Conservation (phyloP, 192 early-diverging fungal genomes). For the Ramicandelaber brevisporus region DNA sequence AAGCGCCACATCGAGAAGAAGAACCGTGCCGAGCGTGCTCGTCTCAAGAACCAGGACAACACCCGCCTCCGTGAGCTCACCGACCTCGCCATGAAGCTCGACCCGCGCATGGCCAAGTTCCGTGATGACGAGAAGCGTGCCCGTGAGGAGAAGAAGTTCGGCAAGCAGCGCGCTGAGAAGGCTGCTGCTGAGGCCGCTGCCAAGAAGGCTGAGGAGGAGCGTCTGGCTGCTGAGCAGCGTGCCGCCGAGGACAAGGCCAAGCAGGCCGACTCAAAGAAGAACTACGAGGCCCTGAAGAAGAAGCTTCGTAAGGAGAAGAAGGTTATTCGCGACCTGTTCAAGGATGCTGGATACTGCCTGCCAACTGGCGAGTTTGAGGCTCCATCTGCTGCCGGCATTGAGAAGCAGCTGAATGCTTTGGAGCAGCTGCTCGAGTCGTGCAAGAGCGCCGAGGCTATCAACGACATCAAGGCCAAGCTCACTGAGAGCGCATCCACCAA, state of each 20-base stretch:
- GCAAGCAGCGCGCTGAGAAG: slow-evolving; percentile 43
- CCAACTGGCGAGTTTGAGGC: slow-evolving; percentile 17
- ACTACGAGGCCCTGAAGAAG: slow-evolving; percentile 70
- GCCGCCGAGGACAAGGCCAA: slow-evolving; percentile 30
- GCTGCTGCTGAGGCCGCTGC: slow-evolving; percentile 17
- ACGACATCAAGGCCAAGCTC: too few species aligned
- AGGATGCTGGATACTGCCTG: slow-evolving; percentile 55
- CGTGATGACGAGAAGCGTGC: slow-evolving; percentile 73
- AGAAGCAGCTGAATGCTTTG: too few species aligned
- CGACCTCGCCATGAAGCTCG: slow-evolving; percentile 52
- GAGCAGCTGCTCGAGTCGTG: too few species aligned
- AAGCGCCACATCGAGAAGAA: slow-evolving; percentile 86
- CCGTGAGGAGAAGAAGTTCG: slow-evolving; percentile 74
- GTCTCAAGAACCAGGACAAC: slow-evolving; percentile 95
- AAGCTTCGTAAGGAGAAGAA: slow-evolving; percentile 79
- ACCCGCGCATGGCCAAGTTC: slow-evolving; percentile 78
- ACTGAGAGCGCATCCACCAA: too few species aligned
- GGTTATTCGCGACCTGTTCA: slow-evolving; percentile 48
- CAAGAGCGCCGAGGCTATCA: too few species aligned
- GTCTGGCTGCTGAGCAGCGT: slow-evolving; percentile 25
- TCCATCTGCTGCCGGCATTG: slow-evolving; percentile 29
- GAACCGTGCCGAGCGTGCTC: slow-evolving; percentile 78
- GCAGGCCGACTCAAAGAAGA: slow-evolving; percentile 47
- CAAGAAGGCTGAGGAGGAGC: slow-evolving; percentile 23
- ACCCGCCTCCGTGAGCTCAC: slow-evolving; percentile 62